Evolutionary conservation across 1,284 basidiomycete genomes (phyloP), one percentile per base, ranked within the genome.

Genomic region (Takashimella koratensis): DNA sequence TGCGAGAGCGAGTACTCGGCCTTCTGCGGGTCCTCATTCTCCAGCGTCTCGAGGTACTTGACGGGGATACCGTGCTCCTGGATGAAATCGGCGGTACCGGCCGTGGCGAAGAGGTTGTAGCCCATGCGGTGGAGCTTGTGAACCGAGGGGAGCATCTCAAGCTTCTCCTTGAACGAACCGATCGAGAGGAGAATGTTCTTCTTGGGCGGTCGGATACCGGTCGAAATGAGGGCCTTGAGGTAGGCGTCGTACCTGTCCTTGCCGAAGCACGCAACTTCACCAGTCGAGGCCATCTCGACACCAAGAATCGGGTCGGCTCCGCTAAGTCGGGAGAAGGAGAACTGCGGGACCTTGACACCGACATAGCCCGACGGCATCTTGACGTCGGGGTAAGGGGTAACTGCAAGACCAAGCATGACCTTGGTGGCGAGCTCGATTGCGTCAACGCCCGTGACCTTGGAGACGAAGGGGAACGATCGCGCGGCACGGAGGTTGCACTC

Each of bases 221-320:
- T 96, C 23, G 95, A 95, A 63, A 98, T 90, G 61, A 98, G 81
- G 3, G 91, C 93, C 79, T 98, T 98, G 70, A 98, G 81, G 76
- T 98, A 98, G 5, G 95, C 95, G 75, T 98, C 95, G 76, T 97
- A 98, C 78, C 95, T 96, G 81, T 98, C 88, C 64, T 83, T 86
- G 24, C 96, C 95, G 76, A 98, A 98, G 77, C 95, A 98, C 39
- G 96, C 96, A 25, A 98, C 95, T 76, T 98, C 95, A 62, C 95
- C 95, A 1, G 95, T 98, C n/a, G 95, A 98, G 16, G 95, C 95
- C 95, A 98, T 98, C 80, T 98, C 95, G 48, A 98, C 95, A 70
- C 96, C 96, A n/a, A 98, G 83, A 20, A 98, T 87, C 16, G 95
- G 95, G 75, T 98, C 95, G 26, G 95, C 95, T 39, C 95, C 95